Conservation (phyloP, 2,329 filamentous ascomycete species). For the Exophiala spinifera region DNA sequence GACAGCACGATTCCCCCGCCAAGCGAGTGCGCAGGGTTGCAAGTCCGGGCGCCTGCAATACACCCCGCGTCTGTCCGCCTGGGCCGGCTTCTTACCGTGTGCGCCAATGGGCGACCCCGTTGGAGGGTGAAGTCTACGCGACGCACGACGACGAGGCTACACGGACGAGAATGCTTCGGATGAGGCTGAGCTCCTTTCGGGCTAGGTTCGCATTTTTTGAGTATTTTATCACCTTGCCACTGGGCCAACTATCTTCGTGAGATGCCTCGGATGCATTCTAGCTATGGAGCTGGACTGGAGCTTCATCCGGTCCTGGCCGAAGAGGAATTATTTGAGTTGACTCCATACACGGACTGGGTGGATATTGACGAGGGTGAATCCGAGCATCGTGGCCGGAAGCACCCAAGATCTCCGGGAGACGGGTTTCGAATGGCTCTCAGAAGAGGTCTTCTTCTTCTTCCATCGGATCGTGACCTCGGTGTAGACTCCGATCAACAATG, state of each 20-base stretch:
- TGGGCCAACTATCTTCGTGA: conserved; percentile 1
- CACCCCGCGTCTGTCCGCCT: background rate
- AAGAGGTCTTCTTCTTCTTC: no score
- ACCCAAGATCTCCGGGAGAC: no score
- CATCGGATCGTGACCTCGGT: no score
- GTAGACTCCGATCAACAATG: no score
- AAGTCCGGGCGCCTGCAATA: background rate
- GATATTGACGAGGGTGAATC: background rate
- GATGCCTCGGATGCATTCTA: conserved; percentile 1
- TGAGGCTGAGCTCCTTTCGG: conserved; percentile 15
- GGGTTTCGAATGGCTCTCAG: no score
- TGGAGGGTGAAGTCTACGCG: background rate
- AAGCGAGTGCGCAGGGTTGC: background rate
- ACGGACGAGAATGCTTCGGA: conserved; percentile 19
- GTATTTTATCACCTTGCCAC: background rate
- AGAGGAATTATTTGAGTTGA: no score
- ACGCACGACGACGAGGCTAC: conserved; percentile 1
- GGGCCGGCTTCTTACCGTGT: background rate
- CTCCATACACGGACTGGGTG: no score
- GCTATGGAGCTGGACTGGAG: background rate
- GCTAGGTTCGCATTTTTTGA: background rate
- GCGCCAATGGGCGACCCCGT: background rate
- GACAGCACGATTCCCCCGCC: background rate
- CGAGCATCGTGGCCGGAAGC: no score
- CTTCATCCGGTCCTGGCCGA: background rate